phyloP scores from a whole-genome alignment of 371 early-diverging fungal species.

The Nematocida ausubeli region DNA sequence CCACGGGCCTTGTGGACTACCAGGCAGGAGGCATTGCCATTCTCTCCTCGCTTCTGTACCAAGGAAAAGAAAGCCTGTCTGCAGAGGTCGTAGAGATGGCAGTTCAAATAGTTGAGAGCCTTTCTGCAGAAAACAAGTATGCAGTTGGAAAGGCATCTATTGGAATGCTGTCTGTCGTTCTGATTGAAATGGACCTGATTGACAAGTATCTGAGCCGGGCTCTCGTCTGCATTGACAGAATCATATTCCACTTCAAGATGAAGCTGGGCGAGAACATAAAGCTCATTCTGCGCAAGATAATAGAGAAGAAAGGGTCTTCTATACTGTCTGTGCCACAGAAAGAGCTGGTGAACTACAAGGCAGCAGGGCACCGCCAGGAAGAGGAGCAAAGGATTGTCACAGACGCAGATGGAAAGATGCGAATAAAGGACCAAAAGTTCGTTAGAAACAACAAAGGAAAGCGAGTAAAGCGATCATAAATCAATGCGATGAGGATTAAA shows the following conservation, averaged over 20 bases:
- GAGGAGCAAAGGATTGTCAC: conserved; percentile 22
- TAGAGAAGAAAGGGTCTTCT: not conserved
- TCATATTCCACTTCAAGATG: conserved; percentile 40
- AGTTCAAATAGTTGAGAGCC: conserved; percentile 19
- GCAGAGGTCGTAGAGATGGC: conserved; percentile 23
- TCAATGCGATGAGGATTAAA: not conserved
- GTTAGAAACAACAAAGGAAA: not conserved
- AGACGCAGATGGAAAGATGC: conserved; percentile 10
- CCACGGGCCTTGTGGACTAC: conserved; percentile 8
- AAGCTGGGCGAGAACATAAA: conserved; percentile 49
- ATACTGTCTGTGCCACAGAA: conserved; percentile 2
- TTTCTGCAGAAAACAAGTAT: conserved; percentile 32
- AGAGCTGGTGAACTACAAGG: not conserved
- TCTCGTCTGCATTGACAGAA: conserved; percentile 40
- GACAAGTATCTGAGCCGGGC: conserved; percentile 33
- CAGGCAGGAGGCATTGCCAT: conserved; percentile 38
- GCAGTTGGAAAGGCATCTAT: conserved; percentile 25
- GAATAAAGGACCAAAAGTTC: conserved; percentile 23
- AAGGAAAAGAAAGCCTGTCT: conserved; percentile 25
- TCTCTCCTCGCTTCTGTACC: conserved; percentile 34
- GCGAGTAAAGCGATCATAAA: not conserved
- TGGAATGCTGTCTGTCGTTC: conserved; percentile 26
- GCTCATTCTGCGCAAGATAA: conserved; percentile 29
- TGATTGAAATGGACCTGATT: conserved; percentile 8
- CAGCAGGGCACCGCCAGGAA: not conserved